Base-by-base conservation (phyloP, 371 early-diverging fungal species). In the Mucor piriformis region DNA sequence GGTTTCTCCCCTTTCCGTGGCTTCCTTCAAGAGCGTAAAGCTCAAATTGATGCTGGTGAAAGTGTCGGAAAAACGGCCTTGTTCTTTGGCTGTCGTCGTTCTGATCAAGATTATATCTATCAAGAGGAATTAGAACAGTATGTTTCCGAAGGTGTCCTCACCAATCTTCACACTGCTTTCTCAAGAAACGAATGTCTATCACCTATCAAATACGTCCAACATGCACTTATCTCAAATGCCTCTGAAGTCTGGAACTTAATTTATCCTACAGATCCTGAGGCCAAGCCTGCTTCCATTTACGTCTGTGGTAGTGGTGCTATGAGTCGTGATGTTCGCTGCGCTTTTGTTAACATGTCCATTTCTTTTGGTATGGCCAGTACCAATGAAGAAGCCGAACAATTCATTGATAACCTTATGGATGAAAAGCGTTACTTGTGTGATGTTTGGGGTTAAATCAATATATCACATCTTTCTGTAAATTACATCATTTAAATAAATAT, bases 1-100 rank as follows among this genome's bases (percentile, higher is more conserved):
- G 96, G 96, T n/a, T 79, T 96, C 16, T 90, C 96, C 3, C 95
- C 96, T 3, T 93, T 96, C 88, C 83, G 93, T 35, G 82, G 93
- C 34, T 87, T 96, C 56, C 54, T 96, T 24, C 70, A 76, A 64
- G 76, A 73, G 38, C 74, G 73, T 37, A 69, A 69, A 24, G 59
- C 53, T 6, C 76, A 69, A 46, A 50, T 46, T 3, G 50, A 59
- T 50, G 70, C 32, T 29, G 54, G 27, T 20, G 61, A 69, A 11
- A 61, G 54, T 0, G 65, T 64, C 12, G 77, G 67, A 16, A 38
- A 64, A 2, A 40, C 57, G 44, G 66, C 77, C 6, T 65, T 96
- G 40, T 90, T 95, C 77, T 90, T 92, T 72, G 97, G 97, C 13
- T 92, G 88, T 63, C 86, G 98, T 52, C 79, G 85, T 56, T 60